phyloP scores from a whole-genome alignment of 768 basidiomycete species.

The Rickenella mellea region DNA sequence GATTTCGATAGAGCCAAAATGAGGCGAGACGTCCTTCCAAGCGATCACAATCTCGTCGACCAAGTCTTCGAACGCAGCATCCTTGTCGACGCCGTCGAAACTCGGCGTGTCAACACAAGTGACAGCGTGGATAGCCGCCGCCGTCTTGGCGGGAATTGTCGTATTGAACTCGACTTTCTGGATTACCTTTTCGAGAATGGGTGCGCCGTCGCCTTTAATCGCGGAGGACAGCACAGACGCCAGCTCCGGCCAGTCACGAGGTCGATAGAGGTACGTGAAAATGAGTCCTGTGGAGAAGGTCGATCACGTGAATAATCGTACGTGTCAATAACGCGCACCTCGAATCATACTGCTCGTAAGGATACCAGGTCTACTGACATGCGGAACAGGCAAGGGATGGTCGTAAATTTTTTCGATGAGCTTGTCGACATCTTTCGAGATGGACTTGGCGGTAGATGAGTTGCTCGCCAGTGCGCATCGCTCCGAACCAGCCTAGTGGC shows the following conservation, averaged over 20 bases:
- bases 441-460: conserved; percentile 9
- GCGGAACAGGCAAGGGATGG: conserved; percentile 16
- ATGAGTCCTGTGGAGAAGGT: neutral
- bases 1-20: conserved; percentile 10
- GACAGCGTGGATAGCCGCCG: conserved; percentile 18
- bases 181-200: conserved; percentile 13
- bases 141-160: conserved; percentile 7
- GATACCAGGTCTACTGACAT: conserved; percentile 15
- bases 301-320: neutral
- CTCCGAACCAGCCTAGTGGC: conserved; percentile 16
- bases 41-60: conserved; percentile 16
- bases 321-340: conserved; percentile 9
- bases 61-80: conserved; percentile 11
- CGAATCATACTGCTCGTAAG: conserved; percentile 17
- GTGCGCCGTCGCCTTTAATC: conserved; percentile 16
- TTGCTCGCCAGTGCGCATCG: conserved; percentile 16
- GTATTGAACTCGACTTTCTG: conserved; percentile 7
- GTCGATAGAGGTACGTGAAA: conserved; percentile 12
- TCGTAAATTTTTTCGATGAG: conserved; percentile 15
- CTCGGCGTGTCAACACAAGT: conserved; percentile 20
- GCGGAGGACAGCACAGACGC: conserved; percentile 13
- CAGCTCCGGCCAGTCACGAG: conserved; percentile 12
- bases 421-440: conserved; percentile 13
- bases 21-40: conserved; percentile 11
- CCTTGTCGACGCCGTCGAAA: conserved; percentile 10